Base-by-base conservation (phyloP, 345 rosid species). In the Dipteronia dyeriana region DNA sequence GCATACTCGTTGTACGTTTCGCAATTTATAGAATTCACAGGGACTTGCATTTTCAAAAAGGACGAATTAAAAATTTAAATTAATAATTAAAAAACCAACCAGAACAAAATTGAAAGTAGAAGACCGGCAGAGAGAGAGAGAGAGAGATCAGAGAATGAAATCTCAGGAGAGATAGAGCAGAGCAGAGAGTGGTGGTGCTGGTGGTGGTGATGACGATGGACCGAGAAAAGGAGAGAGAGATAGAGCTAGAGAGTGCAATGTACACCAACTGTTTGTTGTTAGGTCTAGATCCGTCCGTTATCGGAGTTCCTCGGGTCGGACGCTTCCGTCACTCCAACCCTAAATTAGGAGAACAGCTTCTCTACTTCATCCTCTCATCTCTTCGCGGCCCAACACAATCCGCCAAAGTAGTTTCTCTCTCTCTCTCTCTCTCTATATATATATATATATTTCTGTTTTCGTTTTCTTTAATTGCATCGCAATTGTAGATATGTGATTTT, bases 221-320 rank as follows among this genome's bases (percentile, higher is more conserved):
- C 80, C 88, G 97, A 87, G 99, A 96, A 84, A 96, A 94, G 93
- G 99, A 96, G 84, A 92, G 99, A 84, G 99, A 96, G 87, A 83
- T 91, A 26, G 98, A 92, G 91, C 95, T 96, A 22, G 99, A 96
- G 91, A 94, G 98, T 78, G 97, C 99, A 92, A 92, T 96, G 99
- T 96, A 96, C 89, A 96, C 99, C 20, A 96, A 96, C 85, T 96
- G 98, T 53, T 84, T 91, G 84, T 86, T 96, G 56, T 89, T 96
- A 80, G 99, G 99, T 64, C 82, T 96, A 89, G 99, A 96, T 94
- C 98, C 98, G 78, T 83, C 81, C 75, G 76, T 92, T 62, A 96
- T 96, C 85, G 99, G 99, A 38, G 83, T 89, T 56, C 94, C 94
- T 62, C 95, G 97, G 72, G 97, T 94, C 81, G 99, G 99, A 39